Evolutionary conservation across 192 early-diverging fungal genomes (phyloP).

Genomic region (Mortierella antarctica): DNA sequence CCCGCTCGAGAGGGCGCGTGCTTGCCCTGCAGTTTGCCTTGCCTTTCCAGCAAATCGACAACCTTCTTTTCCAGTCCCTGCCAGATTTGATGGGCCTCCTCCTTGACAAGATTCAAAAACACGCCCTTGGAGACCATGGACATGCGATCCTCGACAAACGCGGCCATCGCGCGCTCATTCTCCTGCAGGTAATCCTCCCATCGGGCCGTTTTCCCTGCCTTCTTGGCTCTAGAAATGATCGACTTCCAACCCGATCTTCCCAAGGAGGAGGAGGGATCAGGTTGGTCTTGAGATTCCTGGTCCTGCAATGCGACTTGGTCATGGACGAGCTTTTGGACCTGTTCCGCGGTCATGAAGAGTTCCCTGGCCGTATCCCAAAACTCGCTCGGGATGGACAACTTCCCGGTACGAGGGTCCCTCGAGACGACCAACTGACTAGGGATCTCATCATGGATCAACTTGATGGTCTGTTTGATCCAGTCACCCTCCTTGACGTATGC

Average conservation of each 20-base stretch:
- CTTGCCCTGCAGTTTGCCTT: slow-evolving; percentile 38
- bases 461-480: slow-evolving; percentile 40
- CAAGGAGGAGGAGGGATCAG: background rate
- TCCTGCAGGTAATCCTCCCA: slow-evolving; percentile 40
- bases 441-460: slow-evolving; percentile 31
- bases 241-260: slow-evolving; percentile 5
- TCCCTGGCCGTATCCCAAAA: slow-evolving; percentile 41
- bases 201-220: slow-evolving; percentile 1
- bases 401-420: slow-evolving; percentile 18
- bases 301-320: background rate
- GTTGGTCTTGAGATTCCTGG: too few relatives aligned
- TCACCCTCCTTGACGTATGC: slow-evolving; percentile 21
- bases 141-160: slow-evolving; percentile 34
- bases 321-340: slow-evolving; percentile 20
- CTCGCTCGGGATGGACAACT: slow-evolving; percentile 23
- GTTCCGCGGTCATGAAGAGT: slow-evolving; percentile 27
- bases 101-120: slow-evolving; percentile 30
- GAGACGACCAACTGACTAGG: slow-evolving; percentile 40
- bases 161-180: slow-evolving; percentile 26
- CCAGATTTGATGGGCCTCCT: slow-evolving; percentile 40
- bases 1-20: background rate
- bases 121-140: slow-evolving; percentile 32
- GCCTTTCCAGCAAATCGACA: slow-evolving; percentile 28
- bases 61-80: slow-evolving; percentile 44
- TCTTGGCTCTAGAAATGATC: background rate